Conservation (phyloP, 1,139 yeast genomes). For the Candida buenavistaensis region DNA sequence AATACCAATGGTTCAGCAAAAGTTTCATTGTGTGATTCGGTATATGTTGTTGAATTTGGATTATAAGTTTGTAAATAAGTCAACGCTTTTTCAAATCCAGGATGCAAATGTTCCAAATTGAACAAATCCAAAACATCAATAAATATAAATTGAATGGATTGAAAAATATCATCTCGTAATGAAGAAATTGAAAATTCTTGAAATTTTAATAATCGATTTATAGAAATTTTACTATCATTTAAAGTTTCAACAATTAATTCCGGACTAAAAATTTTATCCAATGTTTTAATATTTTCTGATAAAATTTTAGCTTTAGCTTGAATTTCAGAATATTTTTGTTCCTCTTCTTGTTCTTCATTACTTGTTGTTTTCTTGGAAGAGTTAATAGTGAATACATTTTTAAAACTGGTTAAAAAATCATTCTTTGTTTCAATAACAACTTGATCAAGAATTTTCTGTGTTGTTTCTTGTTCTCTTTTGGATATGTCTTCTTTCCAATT, state of each 20-base stretch:
- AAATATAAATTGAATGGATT: constrained; percentile 58
- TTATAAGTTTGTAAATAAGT: constrained; percentile 68
- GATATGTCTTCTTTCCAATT: constrained; percentile 38
- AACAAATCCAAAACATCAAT: constrained; percentile 62
- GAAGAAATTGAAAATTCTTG: constrained; percentile 35
- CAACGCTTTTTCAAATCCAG: constrained; percentile 83
- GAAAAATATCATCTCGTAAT: constrained; percentile 29
- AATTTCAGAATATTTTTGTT: constrained; percentile 35
- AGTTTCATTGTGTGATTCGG: constrained; percentile 15
- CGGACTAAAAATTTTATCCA: constrained; percentile 41
- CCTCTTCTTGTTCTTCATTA: constrained; percentile 13
- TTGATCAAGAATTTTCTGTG: constrained; percentile 38
- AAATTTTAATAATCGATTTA: constrained; percentile 35
- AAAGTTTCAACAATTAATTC: constrained; percentile 39
- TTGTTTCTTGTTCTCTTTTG: constrained; percentile 41
- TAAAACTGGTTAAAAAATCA: constrained; percentile 57
- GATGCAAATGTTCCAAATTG: constrained; percentile 71
- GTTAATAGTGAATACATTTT: constrained; percentile 56
- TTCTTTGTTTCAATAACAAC: constrained; percentile 44
- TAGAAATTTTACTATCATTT: constrained; percentile 38
- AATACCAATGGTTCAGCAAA: constrained; percentile 80
- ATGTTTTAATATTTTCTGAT: constrained; percentile 43
- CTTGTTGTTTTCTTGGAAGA: constrained; percentile 15
- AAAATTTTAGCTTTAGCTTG: constrained; percentile 47
- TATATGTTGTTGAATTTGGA: constrained; percentile 38